Evolutionary conservation across 108 stramenopile genomes (phyloP), one percentile per base, ranked within the genome.

Genomic region (Asterionellopsis glacialis): DNA sequence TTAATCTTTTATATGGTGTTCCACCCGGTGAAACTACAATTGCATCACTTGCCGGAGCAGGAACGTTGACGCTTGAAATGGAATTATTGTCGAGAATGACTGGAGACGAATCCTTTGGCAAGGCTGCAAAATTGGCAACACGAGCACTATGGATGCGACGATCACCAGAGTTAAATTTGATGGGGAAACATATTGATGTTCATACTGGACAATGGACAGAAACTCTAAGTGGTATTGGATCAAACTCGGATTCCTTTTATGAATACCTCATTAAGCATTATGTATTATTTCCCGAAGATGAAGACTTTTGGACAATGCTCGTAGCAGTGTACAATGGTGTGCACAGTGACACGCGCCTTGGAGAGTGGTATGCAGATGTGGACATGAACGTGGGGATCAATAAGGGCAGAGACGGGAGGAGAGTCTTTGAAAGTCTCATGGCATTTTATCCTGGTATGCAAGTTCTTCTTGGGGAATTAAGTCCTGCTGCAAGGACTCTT

Each of bases 391-490:
- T 78, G 21, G 47, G 47, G 5, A 16, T 9, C 1, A 16, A 21
- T 4, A 48, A 7, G 16, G 47, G 47, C 1, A 33, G 33, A 33
- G 47, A 21, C 6, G 47, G 47, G 2, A 60, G 73, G 26, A 64
- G 72, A 53, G 70, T 82, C 16, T 87, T 96, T 63, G 95, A 96
- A 61, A 81, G 85, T 27, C 69, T 98, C n/a, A 88, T 89, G 80
- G 91, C 96, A 10, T 98, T 98, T 69, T 94, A 90, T 68, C 97
- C 97, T 0, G 97, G 97, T 9, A 67, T 98, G 81, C 95, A 96
- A 65, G 69, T 83, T 9, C 69, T 93, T 18, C 50, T 96, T 1
- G 97, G 97, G 9, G 89, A 95, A 44, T 45, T 88, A 4, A 51
- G 61, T 12, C 81, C 88, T 12, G 87, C 94, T 0, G 81, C 93